Conservation (phyloP, 106 monocot genomes). For the Dioscorea dumetorum region DNA sequence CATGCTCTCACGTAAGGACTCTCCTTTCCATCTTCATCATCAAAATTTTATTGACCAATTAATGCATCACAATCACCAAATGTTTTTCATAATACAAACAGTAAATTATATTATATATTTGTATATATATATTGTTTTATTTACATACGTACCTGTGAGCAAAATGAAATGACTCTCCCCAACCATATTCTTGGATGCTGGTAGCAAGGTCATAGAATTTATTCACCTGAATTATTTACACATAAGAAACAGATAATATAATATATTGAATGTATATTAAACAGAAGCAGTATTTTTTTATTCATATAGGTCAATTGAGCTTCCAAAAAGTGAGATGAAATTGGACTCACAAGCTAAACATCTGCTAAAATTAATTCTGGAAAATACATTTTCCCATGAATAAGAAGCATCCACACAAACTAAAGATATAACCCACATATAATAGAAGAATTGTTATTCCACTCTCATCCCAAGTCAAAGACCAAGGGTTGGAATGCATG, state of each 20-base stretch:
- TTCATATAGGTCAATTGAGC: neutral
- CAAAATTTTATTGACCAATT: neutral
- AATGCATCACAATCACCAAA: no score
- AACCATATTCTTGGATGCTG: slow-evolving; percentile 81
- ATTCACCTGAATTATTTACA: slow-evolving; percentile 40
- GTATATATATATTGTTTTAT: neutral
- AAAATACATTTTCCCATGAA: no score
- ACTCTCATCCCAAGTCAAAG: no score
- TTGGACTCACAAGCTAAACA: no score
- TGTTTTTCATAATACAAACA: neutral
- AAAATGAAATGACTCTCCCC: slow-evolving; percentile 91
- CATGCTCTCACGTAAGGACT: slow-evolving; percentile 89
- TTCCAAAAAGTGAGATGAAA: neutral
- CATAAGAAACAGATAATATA: no score
- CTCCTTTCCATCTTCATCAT: slow-evolving; percentile 82
- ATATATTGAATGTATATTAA: no score
- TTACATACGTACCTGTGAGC: slow-evolving; percentile 47
- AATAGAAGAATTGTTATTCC: no score
- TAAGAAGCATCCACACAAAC: no score
- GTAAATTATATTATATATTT: neutral
- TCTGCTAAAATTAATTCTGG: no score
- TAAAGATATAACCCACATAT: no score
- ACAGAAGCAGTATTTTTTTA: neutral
- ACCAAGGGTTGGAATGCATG: no score
- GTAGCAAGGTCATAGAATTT: slow-evolving; percentile 82